Base-by-base conservation (phyloP, 129 eudicot genomes). In the Chrysanthemum seticuspe region DNA sequence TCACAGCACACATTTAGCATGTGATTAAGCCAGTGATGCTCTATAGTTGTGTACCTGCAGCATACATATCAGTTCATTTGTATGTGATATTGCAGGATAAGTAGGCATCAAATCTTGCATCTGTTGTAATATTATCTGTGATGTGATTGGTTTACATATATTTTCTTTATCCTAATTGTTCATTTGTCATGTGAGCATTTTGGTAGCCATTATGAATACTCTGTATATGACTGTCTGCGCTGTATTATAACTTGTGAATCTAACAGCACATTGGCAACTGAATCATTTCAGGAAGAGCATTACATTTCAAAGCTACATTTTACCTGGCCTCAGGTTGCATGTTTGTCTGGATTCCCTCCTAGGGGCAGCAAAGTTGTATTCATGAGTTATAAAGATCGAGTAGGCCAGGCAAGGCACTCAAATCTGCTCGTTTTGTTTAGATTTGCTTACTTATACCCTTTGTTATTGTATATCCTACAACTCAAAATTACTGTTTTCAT, bases 301-400 rank as follows among this genome's bases (percentile, higher is more conserved):
- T 83, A 80, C 78, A 67, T 91, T 40, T 80, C 97, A 72, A 82
- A 81, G 82, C 83, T 91, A 74, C 82, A 84, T 75, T 82, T 91
- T 82, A 78, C 96, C 31, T 91, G 97, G 97, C 96, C 97, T 47
- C 96, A 88, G 79, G 86, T 88, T 73, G 78, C 96, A 50, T 91
- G 96, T 78, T n/a, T 81, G 44, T 75, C 90, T 36, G 96, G 92
- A 53, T 86, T 62, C 76, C 91, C 96, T 68, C 73, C 96, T 16
- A 83, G 96, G 68, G 97, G 96, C 58, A 83, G 92, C 91, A 83
- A 80, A 82, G 82, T 76, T 66, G 83, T 91, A 29, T 73, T 91
- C 67, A 80, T 85, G 74, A 88, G 92, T 78, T 91, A 88, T 48
- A 83, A 68, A 67, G 92, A 91, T 82, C 65, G 73, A 51, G 58